phyloP scores from a whole-genome alignment of 177 flowering plant species.

The Vitis hybrid region DNA sequence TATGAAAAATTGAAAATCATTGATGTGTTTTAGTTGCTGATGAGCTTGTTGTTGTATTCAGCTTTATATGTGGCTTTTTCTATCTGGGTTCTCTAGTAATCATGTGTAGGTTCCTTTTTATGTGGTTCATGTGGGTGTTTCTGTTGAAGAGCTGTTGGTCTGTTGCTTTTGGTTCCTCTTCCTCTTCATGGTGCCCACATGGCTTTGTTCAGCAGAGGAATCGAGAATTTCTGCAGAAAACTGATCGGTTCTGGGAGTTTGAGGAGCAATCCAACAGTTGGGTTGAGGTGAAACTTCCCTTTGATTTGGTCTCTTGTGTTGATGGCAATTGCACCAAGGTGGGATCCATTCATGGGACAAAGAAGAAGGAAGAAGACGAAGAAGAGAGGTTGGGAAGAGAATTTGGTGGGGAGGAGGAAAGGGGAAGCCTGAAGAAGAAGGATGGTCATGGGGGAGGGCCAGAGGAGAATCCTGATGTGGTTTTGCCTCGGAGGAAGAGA shows the following conservation, averaged over 20 bases:
- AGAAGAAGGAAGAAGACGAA: constrained; percentile 18
- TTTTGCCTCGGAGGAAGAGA: constrained; percentile 59
- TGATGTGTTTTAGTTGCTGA: too few species aligned
- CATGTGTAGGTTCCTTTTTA: constrained; percentile 24
- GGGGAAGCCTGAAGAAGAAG: constrained; percentile 12
- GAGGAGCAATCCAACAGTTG: constrained; percentile 64
- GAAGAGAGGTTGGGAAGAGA: constrained; percentile 2
- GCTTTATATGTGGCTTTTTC: constrained; percentile 4
- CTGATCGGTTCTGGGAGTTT: constrained; percentile 66
- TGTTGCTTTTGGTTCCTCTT: constrained; percentile 21
- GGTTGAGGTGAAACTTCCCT: constrained; percentile 75
- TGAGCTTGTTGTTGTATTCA: too few species aligned
- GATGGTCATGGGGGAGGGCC: constrained; percentile 10
- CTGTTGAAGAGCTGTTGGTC: constrained; percentile 15
- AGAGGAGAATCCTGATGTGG: constrained; percentile 19
- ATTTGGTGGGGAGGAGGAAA: constrained; percentile 10
- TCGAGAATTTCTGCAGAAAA: constrained; percentile 53
- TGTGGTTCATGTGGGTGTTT: constrained; percentile 30
- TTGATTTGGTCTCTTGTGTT: constrained; percentile 67
- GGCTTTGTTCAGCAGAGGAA: constrained; percentile 23
- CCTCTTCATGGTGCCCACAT: constrained; percentile 47
- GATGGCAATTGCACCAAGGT: constrained; percentile 64
- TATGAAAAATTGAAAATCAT: too few species aligned
- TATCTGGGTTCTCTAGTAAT: constrained; percentile 6
- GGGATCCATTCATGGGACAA: constrained; percentile 37